These are phyloP conservation scores for Linnemannia zychae DNA, from an alignment of 192 early-diverging fungal species.

Conservation along the genomic window DNA sequence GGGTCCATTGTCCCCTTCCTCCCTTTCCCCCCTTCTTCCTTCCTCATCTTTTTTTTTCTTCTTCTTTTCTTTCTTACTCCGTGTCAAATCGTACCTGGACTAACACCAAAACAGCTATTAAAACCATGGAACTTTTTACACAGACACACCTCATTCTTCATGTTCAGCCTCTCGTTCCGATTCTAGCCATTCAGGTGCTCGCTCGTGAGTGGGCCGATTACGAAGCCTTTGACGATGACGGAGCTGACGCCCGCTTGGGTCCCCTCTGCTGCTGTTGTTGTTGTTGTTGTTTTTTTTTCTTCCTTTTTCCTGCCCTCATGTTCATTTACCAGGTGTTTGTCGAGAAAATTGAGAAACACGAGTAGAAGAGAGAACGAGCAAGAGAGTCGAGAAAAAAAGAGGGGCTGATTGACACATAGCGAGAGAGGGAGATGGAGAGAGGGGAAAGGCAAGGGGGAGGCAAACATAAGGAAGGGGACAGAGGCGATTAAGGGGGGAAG, in stretches of 20 bases:
- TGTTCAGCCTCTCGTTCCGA: neutral
- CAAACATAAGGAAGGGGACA: too few relatives aligned
- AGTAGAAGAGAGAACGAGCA: neutral
- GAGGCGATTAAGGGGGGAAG: neutral
- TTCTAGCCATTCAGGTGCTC: neutral
- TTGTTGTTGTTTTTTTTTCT: neutral
- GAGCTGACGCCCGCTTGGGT: neutral
- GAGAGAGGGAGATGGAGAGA: neutral
- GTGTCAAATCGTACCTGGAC: neutral
- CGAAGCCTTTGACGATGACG: neutral
- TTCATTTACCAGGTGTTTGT: slow-evolving; percentile 1
- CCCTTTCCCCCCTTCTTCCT: neutral
- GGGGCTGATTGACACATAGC: neutral
- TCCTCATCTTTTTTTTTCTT: neutral
- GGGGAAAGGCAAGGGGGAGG: neutral
- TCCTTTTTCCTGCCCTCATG: neutral
- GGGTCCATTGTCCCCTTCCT: neutral
- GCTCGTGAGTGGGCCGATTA: neutral
- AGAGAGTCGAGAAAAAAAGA: neutral
- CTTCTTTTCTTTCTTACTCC: neutral
- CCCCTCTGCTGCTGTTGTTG: neutral
- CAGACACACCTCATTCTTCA: neutral
- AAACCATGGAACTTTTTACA: neutral
- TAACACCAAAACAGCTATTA: slow-evolving; percentile 5
- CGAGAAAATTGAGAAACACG: slow-evolving; percentile 1